Percentiles rank a stretch among this genome's conserved stretches.
These are phyloP conservation scores for Fonsecaea pedrosoi DNA, from an alignment of 2,329 filamentous ascomycete genomes.

Conservation along the genomic window DNA sequence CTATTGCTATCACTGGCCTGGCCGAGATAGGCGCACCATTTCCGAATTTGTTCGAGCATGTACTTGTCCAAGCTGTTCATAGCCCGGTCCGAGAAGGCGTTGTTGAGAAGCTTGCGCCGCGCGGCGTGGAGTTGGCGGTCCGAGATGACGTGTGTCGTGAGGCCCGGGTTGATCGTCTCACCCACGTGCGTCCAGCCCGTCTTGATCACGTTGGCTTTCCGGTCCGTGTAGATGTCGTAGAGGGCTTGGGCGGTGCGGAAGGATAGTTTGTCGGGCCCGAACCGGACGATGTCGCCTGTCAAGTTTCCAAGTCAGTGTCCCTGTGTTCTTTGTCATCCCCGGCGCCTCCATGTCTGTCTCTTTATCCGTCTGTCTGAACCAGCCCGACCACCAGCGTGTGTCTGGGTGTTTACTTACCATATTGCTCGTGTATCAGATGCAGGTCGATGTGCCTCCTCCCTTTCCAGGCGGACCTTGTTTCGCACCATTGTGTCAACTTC, in stretches of 20 bases:
- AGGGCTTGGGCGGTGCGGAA: conserved; percentile 44
- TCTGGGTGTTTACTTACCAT: conserved; percentile 37
- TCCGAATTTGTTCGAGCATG: conserved; percentile 52
- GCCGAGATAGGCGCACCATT: conserved; percentile 45
- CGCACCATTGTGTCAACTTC: conserved; percentile 58
- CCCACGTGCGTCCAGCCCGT: conserved; percentile 59
- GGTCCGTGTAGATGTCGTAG: conserved; percentile 57
- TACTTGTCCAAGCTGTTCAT: conserved; percentile 54
- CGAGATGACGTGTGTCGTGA: conserved; percentile 50
- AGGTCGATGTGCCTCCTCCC: conserved; percentile 44
- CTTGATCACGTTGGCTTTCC: conserved; percentile 52
- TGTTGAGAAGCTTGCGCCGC: conserved; percentile 44
- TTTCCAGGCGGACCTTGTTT: conserved; percentile 38
- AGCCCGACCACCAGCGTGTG: too few relatives aligned
- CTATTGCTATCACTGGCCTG: conserved; percentile 10
- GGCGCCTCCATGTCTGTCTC: too few relatives aligned
- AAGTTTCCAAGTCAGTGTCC: conserved; percentile 15
- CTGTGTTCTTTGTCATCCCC: too few relatives aligned
- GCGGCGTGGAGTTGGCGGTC: conserved; percentile 30
- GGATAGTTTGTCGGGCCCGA: conserved; percentile 40
- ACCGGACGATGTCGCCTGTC: conserved; percentile 41
- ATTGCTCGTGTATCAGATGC: conserved; percentile 42
- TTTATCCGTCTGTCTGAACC: too few relatives aligned
- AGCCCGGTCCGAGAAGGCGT: conserved; percentile 48
- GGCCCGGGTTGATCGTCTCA: conserved; percentile 47